Base-by-base conservation (phyloP, 2,329 filamentous ascomycete species). In the Alternaria gaisen region DNA sequence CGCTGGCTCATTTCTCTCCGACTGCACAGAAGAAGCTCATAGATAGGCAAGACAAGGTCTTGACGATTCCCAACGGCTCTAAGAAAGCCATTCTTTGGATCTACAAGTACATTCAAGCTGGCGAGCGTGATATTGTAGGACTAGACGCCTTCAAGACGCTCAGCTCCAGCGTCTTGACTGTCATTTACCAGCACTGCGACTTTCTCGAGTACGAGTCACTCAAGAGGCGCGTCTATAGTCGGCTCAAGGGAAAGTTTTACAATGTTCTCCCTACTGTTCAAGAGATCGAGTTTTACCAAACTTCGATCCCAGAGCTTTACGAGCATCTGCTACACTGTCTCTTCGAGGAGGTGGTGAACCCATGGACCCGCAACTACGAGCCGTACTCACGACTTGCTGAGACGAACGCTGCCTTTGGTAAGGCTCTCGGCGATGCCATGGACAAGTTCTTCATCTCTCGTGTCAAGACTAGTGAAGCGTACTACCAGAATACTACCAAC, bases 71-170 rank as follows among this genome's bases (percentile, higher is more conserved):
- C 20, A 41, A 64, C 50, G 64, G 64, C 24, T 34, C 43, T 9
- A 72, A 69, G 60, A 44, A 58, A 14, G 53, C 55, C 30, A 28
- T 72, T 12, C 30, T 51, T 10, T 72, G 69, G 64, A 69, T 73
- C 43, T 73, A 72, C 57, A 65, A 60, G 32, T 71, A 66, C 54
- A 70, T 72, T 67, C 62, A 66, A 1, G 59, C 63, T n/a, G 66
- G 66, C 20, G 65, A 69, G 48, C 54, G 51, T 4, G 66, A 68
- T 34, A 41, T 56, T 3, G 8, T 41, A 3, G 58, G 51, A 20
- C 22, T 22, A 5, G 4, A 44, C 2, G 57, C 61, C 24, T 64
- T 73, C 43, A 58, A 63, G 36, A 44, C 47, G n/a, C 54, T 71
- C 9, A 34, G 22, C 14, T 44, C 66, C 4, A 32, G 59, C 12